Conservation (phyloP, 768 basidiomycete genomes). For the Amanita rubescens region DNA sequence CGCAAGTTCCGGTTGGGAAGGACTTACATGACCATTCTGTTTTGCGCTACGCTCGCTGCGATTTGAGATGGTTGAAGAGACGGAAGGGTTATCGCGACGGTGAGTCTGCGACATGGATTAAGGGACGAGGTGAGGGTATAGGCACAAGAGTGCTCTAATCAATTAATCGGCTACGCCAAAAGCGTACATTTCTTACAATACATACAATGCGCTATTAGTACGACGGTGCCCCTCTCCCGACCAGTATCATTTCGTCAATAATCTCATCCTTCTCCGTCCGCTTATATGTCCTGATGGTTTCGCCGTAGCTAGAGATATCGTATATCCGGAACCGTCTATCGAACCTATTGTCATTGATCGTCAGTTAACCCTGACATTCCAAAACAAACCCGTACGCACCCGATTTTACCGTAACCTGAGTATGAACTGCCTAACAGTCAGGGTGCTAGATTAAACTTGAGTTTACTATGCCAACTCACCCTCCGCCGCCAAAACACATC, state of each 20-base stretch:
- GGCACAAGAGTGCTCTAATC: neutral
- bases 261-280: conserved; percentile 65
- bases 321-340: conserved; percentile 89
- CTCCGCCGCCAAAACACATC: conserved; percentile 87
- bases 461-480: conserved; percentile 34
- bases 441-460: neutral
- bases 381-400: conserved; percentile 33
- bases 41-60: conserved; percentile 7
- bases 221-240: conserved; percentile 41
- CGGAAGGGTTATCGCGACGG: conserved; percentile 7
- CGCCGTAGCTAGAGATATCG: conserved; percentile 83
- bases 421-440: conserved; percentile 47
- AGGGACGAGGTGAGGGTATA: neutral
- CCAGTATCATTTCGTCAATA: conserved; percentile 55
- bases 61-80: neutral
- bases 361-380: conserved; percentile 6
- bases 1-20: neutral
- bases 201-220: conserved; percentile 6
- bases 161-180: neutral
- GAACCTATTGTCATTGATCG: conserved; percentile 41
- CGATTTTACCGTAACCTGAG: conserved; percentile 73
- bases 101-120: conserved; percentile 3
- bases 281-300: conserved; percentile 87
- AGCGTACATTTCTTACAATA: neutral
- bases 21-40: conserved; percentile 5